Evolutionary conservation across 192 early-diverging fungal genomes (phyloP).

Genomic region (Linnemannia zychae): DNA sequence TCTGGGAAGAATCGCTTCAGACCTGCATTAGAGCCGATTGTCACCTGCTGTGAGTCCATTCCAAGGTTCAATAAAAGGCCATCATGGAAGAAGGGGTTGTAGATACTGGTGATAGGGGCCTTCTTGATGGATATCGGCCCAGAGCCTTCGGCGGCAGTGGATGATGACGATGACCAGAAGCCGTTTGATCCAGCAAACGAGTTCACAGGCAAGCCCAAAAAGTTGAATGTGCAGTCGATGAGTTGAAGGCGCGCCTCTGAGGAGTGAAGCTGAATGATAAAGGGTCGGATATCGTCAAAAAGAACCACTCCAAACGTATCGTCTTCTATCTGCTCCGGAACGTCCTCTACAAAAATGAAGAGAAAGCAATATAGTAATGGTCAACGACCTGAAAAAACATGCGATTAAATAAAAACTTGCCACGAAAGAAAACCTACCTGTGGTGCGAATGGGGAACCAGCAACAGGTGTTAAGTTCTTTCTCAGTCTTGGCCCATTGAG

Average conservation of each 20-base stretch:
- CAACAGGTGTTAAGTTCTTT: slow-evolving; percentile 21
- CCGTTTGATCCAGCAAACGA: slow-evolving; percentile 44
- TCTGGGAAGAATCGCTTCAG: slow-evolving; percentile 39
- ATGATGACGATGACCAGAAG: background rate
- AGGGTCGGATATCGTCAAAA: slow-evolving; percentile 66
- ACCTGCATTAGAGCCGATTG: slow-evolving; percentile 9
- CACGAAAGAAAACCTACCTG: slow-evolving; percentile 28
- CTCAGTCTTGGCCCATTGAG: slow-evolving; percentile 53
- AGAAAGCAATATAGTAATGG: background rate
- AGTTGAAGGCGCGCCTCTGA: slow-evolving; percentile 56
- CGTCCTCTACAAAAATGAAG: slow-evolving; percentile 23
- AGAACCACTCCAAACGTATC: slow-evolving; percentile 67
- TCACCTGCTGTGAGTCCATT: slow-evolving; percentile 16
- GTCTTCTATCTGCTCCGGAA: slow-evolving; percentile 55
- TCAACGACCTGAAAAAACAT: background rate
- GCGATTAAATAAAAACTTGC: background rate
- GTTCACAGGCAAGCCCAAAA: slow-evolving; percentile 63
- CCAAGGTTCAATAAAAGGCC: slow-evolving; percentile 28
- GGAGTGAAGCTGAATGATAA: slow-evolving; percentile 59
- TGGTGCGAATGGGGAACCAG: slow-evolving; percentile 50
- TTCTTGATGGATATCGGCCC: background rate
- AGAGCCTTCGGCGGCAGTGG: background rate
- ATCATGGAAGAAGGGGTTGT: slow-evolving; percentile 44
- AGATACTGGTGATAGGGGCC: background rate
- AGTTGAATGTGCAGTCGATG: slow-evolving; percentile 63